Evolutionary conservation across 1,284 basidiomycete genomes (phyloP).

Genomic region (Violaceomyces palustris): DNA sequence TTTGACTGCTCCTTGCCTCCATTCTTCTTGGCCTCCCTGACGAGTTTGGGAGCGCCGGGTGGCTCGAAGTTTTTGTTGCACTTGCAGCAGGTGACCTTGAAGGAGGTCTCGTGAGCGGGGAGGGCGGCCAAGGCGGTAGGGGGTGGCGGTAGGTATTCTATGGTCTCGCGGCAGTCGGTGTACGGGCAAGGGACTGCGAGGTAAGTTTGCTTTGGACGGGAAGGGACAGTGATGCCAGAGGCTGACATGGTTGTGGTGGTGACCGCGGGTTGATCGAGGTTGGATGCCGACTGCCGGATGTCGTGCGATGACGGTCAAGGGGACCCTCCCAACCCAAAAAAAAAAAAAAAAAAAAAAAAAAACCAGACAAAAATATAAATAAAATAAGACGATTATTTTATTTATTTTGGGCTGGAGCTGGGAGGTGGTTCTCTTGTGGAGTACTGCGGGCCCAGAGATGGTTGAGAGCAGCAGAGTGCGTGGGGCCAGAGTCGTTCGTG

Average conservation of each 20-base stretch:
- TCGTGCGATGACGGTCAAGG: no score
- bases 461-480: no score
- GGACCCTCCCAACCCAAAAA: no score
- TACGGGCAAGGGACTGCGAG: conserved; percentile 42
- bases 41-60: conserved; percentile 35
- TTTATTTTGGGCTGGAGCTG: no score
- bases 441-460: no score
- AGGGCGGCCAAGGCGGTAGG: conserved; percentile 18
- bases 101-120: conserved; percentile 35
- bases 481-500: no score
- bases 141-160: conserved; percentile 44
- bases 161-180: conserved; percentile 37
- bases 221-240: conserved; percentile 26
- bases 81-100: conserved; percentile 46
- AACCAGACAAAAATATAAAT: no score
- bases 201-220: conserved; percentile 45
- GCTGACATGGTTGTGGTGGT: conserved; percentile 16
- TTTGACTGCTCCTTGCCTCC: conserved; percentile 14
- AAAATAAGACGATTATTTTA: no score
- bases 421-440: no score
- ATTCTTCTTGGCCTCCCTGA: conserved; percentile 38
- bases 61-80: conserved; percentile 49
- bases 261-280: no score
- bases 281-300: no score
- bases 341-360: no score